Percentiles rank a stretch among this genome's conserved stretches.
Conservation (phyloP, 768 basidiomycete species). For the Sistotremastrum niveocremeum region DNA sequence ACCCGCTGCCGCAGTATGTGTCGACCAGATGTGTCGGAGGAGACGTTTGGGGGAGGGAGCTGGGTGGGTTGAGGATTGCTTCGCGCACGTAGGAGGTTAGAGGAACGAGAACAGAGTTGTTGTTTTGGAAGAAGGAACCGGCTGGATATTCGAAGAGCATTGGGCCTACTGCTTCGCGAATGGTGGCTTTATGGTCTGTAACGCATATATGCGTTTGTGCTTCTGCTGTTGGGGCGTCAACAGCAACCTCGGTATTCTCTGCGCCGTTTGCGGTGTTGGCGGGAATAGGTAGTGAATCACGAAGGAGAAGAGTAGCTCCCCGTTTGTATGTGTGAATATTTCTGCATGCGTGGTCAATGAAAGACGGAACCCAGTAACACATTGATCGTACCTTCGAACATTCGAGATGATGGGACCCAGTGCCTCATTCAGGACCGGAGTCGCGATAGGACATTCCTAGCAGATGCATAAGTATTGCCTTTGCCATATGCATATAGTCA, state of each 20-base stretch:
- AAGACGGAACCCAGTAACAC: not conserved
- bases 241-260: constrained; percentile 8
- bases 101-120: constrained; percentile 79
- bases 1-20: constrained; percentile 83
- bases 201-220: constrained; percentile 62
- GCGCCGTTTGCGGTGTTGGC: constrained; percentile 13
- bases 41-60: constrained; percentile 8
- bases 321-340: constrained; percentile 71
- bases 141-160: constrained; percentile 75
- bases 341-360: constrained; percentile 22
- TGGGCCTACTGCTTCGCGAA: constrained; percentile 76
- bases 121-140: constrained; percentile 96
- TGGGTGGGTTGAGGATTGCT: constrained; percentile 38
- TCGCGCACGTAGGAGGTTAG: constrained; percentile 75
- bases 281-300: constrained; percentile 50
- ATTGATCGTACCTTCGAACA: constrained; percentile 2
- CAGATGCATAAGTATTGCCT: not conserved
- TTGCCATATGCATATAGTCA: not conserved
- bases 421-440: constrained; percentile 60
- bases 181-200: constrained; percentile 64
- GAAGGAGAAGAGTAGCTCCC: constrained; percentile 81
- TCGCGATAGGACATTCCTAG: constrained; percentile 88
- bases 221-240: constrained; percentile 25
- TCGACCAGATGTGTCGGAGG: constrained; percentile 81
- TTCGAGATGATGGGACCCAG: constrained; percentile 29